Evolutionary conservation across 306 rosid genomes (phyloP).

Genomic region (Gleditsia sinensis): DNA sequence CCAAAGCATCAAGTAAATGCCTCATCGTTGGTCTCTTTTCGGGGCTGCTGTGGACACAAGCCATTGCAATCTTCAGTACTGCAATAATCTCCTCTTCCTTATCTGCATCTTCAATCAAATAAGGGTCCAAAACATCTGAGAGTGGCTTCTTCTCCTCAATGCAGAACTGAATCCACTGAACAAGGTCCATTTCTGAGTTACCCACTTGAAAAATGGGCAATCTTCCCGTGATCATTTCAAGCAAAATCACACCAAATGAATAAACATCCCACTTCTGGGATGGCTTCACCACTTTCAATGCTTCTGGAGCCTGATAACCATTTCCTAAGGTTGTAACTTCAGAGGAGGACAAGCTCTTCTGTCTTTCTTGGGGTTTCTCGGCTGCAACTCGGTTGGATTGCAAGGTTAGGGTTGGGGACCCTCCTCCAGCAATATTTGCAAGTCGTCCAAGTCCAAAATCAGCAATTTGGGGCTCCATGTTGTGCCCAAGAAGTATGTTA

Average conservation of each 20-base stretch:
- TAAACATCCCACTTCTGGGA: constrained; percentile 86
- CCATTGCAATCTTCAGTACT: constrained; percentile 73
- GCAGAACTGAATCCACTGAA: constrained; percentile 75
- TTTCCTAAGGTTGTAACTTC: constrained; percentile 53
- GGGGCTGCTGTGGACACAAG: constrained; percentile 66
- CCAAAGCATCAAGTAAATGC: constrained; percentile 60
- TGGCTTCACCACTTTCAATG: constrained; percentile 67
- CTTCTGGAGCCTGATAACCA: constrained; percentile 77
- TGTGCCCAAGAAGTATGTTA: constrained; percentile 63
- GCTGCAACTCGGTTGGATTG: constrained; percentile 51
- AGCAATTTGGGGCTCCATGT: constrained; percentile 64
- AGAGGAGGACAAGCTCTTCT: constrained; percentile 44
- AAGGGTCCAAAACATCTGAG: constrained; percentile 61
- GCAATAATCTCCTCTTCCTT: constrained; percentile 65
- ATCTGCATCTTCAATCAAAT: constrained; percentile 55
- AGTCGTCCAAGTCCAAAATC: constrained; percentile 83
- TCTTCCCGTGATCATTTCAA: constrained; percentile 70
- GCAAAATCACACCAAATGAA: constrained; percentile 70
- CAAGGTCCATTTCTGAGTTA: constrained; percentile 73
- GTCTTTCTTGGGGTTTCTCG: constrained; percentile 53
- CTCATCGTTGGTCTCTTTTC: constrained; percentile 72
- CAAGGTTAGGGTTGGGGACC: constrained; percentile 59
- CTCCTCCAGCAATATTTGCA: constrained; percentile 85
- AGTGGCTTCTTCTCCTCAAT: constrained; percentile 81
- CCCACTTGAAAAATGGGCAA: constrained; percentile 64